Conservation (phyloP, 179 eudicot genomes). For the Actinidia arguta region DNA sequence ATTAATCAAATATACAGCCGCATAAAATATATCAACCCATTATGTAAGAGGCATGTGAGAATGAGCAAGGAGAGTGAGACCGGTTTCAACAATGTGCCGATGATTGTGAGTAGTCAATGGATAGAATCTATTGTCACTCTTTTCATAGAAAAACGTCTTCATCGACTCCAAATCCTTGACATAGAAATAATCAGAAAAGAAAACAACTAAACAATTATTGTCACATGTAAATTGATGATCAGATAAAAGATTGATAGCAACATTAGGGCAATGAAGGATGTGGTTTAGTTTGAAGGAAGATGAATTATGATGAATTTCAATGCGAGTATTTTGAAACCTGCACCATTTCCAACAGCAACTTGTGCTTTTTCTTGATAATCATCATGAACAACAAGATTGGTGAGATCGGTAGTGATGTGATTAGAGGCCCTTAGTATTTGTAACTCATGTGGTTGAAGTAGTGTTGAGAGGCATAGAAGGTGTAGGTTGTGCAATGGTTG, state of each 20-base stretch:
- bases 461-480: neutral
- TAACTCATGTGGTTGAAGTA: neutral
- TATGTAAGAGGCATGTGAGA: no score
- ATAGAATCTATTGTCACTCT: neutral
- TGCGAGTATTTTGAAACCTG: neutral
- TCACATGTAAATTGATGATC: neutral
- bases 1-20: no score
- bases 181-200: neutral
- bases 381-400: neutral
- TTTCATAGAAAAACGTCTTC: neutral
- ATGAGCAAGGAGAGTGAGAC: no score
- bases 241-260: neutral
- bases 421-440: neutral
- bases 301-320: neutral
- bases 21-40: no score
- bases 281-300: neutral
- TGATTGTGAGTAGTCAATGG: neutral
- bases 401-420: conserved; percentile 7
- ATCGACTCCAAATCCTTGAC: neutral
- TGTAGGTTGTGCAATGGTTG: no score
- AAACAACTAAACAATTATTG: conserved; percentile 14
- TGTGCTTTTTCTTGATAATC: neutral
- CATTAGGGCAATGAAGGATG: neutral
- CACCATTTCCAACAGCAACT: conserved; percentile 13
- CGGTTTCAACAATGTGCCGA: no score